A percentile compares a stretch with the other conserved stretches of the same genome.
Conservation (phyloP, 495 filamentous ascomycete species). For the Aspergillus biplanus region DNA sequence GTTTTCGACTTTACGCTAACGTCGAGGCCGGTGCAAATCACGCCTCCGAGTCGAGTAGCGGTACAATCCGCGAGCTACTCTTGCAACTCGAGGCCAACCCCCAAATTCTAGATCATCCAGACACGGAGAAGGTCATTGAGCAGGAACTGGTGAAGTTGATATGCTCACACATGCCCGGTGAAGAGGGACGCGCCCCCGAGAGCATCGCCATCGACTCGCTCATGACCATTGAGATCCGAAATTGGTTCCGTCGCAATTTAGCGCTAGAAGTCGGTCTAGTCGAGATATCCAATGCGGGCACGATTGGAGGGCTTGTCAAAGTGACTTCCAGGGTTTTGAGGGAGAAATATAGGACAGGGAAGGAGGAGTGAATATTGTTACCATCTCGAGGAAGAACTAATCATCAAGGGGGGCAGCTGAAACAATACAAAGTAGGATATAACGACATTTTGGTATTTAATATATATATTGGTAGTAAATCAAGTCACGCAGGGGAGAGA, state of each 20-base stretch:
- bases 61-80: background rate
- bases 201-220: slow-evolving; percentile 47
- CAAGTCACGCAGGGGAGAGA: too few relatives aligned
- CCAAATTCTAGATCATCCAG: slow-evolving; percentile 15
- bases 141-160: slow-evolving; percentile 34
- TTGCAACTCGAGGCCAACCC: slow-evolving; percentile 18
- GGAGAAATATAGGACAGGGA: slow-evolving; percentile 8
- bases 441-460: too few relatives aligned
- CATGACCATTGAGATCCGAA: slow-evolving; percentile 47
- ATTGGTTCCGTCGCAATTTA: slow-evolving; percentile 38
- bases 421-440: too few relatives aligned
- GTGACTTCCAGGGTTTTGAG: slow-evolving; percentile 19
- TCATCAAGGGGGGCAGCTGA: too few relatives aligned
- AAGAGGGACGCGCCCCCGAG: slow-evolving; percentile 27
- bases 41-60: background rate
- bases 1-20: too few relatives aligned
- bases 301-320: slow-evolving; percentile 23
- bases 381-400: too few relatives aligned
- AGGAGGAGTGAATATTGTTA: too few relatives aligned
- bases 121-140: slow-evolving; percentile 19
- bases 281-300: slow-evolving; percentile 33
- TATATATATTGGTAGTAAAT: too few relatives aligned
- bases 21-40: too few relatives aligned
- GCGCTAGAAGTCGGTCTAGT: slow-evolving; percentile 34
- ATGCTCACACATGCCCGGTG: slow-evolving; percentile 36